Conservation (phyloP, 164 flowering plant species). For the Magnolia officinalis region DNA sequence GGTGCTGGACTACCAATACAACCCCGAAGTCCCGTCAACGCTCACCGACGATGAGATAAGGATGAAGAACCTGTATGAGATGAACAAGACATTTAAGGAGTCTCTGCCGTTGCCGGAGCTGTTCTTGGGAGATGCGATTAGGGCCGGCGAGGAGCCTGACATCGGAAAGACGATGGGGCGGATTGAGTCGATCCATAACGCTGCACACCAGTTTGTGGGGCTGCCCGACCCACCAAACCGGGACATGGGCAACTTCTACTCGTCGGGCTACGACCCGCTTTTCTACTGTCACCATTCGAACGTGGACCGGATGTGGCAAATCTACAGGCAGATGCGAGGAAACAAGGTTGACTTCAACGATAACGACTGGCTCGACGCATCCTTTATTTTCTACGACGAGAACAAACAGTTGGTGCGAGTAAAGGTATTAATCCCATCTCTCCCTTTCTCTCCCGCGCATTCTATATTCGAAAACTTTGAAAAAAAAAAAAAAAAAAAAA, state of each 20-base stretch:
- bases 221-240: background rate
- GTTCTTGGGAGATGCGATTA: background rate
- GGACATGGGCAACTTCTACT: conserved; percentile 1
- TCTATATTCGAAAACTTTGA: too few relatives aligned
- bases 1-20: background rate
- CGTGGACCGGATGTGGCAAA: conserved; percentile 1
- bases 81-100: background rate
- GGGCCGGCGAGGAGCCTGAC: background rate
- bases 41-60: background rate
- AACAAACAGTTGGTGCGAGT: conserved; percentile 2
- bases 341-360: background rate
- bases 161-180: background rate
- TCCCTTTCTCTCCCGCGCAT: too few relatives aligned
- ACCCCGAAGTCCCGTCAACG: too few relatives aligned
- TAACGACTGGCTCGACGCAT: conserved; percentile 1
- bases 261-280: background rate
- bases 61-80: background rate
- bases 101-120: background rate
- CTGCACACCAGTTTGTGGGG: background rate
- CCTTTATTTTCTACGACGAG: conserved; percentile 12
- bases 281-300: conserved; percentile 2
- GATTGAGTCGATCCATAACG: background rate
- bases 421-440: background rate
- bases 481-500: too few relatives aligned
- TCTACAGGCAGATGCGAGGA: background rate